Base-by-base conservation (phyloP, 129 eudicot genomes). In the Lactuca saligna region DNA sequence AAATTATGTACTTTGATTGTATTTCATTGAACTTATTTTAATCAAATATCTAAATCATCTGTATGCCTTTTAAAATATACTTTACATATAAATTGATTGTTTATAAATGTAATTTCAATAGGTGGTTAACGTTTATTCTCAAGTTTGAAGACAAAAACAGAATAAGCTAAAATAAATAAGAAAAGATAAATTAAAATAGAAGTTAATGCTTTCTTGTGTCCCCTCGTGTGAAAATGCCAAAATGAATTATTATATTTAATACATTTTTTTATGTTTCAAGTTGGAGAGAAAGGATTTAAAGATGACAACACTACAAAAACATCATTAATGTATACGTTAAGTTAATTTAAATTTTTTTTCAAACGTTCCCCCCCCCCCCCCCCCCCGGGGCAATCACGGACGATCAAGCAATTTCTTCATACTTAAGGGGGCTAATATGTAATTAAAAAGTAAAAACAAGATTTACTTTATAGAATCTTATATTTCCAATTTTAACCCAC, bases 391-490 rank as follows among this genome's bases (percentile, higher is more conserved):
- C 33, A 54, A 66, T 15, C 59, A 59, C 29, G 17, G 54, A 60
- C 33, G 5, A 66, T 44, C 17, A 57, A 34, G 48, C 66, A 55
- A 44, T 31, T 73, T 54, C 25, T 15, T 29, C 20, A 31, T 29
- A 54, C 10, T 34, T 33, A 16, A 70, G 42, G 59, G 73, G 64
- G 9, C 54, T 63, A 5, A 53, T 2, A 53, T 54, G 70, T 44
- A 17, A 75, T 20, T 17, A 17, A 66, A 66, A 12, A 48, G 74
- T 61, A 53, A 68, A 75, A 68, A 53, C 56, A 68, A 6, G 16
- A 75, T 75, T 59, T 75, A 57, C 79, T 75, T 67, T 72, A 63
- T 65, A 11, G 79, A 48, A 66, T 75, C 68, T 75, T 34, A 46
- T 46, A 46, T 46, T 33, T 46, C 34, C 68, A 4, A 12, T 68